Base-by-base conservation (phyloP, 306 rosid genomes). In the Bauhinia variegata region DNA sequence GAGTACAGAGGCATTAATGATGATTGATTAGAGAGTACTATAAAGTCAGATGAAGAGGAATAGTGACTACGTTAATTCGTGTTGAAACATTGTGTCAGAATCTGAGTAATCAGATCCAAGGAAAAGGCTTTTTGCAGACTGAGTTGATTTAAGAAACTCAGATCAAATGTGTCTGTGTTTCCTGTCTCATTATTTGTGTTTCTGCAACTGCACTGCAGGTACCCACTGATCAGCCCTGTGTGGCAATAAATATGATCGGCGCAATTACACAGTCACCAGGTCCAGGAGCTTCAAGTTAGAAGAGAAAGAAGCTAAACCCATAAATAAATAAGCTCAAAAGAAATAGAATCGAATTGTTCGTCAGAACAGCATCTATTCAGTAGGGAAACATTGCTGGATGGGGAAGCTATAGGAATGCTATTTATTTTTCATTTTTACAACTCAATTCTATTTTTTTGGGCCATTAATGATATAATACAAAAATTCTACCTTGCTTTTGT, bases 201-300 rank as follows among this genome's bases (percentile, higher is more conserved):
- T 48, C 9, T 64, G 70, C 33, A 34, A 31, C 18, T 50, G 37
- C 13, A 34, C 38, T 68, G 64, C 58, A 86, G 96, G 85, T 80
- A 6, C 89, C 91, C 1, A 77, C 67, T 7, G 86, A 84, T 62
- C 87, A 87, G 42, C 80, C 82, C 19, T 87, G 93, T 71, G 60
- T 79, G n/a, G 75, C 89, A 65, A 71, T 87, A 65, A 58, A 87
- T 1, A 84, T 87, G 89, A 73, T 77, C 52, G 79, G 74, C 11
- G 63, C 46, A 16, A 75, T 87, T 47, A 87, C 89, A 39, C 36
- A 86, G 23, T 86, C 88, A 4, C 86, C 86, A 1, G 77, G 74
- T 11, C 4, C n/a, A 5, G 84, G 84, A 4, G 12, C 43, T 60
- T 58, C 30, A 37, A 9, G 5, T 60, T 4, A 12, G 6, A 31